Evolutionary conservation across 768 basidiomycete species (phyloP), one percentile per base, ranked within the genome.

Genomic region (Hemileccinum rubropunctum): DNA sequence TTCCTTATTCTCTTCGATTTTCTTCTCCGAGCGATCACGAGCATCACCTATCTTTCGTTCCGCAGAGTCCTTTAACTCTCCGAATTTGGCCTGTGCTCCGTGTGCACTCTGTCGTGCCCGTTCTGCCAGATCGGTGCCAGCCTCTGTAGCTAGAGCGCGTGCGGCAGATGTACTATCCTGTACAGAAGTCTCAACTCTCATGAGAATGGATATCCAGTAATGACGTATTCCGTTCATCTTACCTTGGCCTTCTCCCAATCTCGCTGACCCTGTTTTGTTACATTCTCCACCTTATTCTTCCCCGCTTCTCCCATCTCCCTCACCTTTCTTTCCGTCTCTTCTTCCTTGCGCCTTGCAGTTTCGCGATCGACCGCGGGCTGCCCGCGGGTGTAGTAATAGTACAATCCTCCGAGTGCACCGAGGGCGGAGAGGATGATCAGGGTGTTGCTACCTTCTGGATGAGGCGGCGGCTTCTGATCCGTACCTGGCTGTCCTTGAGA

Each of bases 211-310:
- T 3, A n/a, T 13, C 13, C 18, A 5, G 23, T 12, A 14, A 15
- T 0, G 33, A 32, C 35, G 6, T 4, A 21, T 32, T n/a, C 1
- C 3, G 3, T 18, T 28, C 7, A 9, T 50, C 65, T 23, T 18
- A 75, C 73, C 70, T 71, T 74, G 8, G 61, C 51, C 4, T 66
- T 61, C 11, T 67, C 60, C 44, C 68, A 73, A n/a, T 60, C 65
- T 17, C 60, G 54, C 56, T 67, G 59, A 40, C 65, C 63, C 58
- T 72, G 64, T 14, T 59, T 59, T 12, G 58, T 54, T 1, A 45
- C 58, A 12, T 55, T 53, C n/a, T 72, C 68, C 6, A 62, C 54
- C 20, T 52, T 65, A n/a, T 50, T 51, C 51, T 59, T 72, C 5
- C 62, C 71, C 2, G 64, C 66, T 7, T 73, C 68, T 14, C 54